Evolutionary conservation across 2,329 filamentous ascomycete genomes (phyloP).

Genomic region (Alternaria arbusti): DNA sequence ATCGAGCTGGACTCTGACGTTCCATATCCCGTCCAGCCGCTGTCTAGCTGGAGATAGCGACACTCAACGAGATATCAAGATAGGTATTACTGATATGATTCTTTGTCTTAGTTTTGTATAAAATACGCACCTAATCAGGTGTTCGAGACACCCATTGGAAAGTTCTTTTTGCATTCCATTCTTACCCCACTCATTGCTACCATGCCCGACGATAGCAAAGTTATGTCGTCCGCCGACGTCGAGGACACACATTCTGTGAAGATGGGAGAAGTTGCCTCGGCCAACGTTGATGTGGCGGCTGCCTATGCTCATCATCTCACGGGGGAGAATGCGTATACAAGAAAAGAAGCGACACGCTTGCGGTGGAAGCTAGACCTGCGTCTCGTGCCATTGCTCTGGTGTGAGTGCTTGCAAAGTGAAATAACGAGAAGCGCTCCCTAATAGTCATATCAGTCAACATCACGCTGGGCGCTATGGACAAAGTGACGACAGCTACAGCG

Average conservation of each 20-base stretch:
- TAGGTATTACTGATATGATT: neutral
- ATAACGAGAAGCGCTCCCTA: neutral
- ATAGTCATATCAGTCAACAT: conserved; percentile 18
- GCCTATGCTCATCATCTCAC: conserved; percentile 34
- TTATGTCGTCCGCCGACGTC: conserved; percentile 1
- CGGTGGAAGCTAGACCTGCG: conserved; percentile 53
- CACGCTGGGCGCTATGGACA: conserved; percentile 24
- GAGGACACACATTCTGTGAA: conserved; percentile 9
- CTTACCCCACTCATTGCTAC: neutral
- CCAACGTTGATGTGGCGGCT: conserved; percentile 31
- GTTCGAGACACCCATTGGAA: neutral
- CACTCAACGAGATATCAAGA: neutral
- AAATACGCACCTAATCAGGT: neutral
- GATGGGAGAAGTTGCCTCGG: conserved; percentile 7
- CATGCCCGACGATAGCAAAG: conserved; percentile 4
- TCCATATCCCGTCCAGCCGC: neutral
- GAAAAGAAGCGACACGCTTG: conserved; percentile 30
- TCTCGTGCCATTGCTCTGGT: conserved; percentile 51
- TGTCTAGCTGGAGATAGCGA: conserved; percentile 3
- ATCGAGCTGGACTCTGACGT: conserved; percentile 1
- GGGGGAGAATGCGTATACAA: conserved; percentile 37
- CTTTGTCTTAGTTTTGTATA: neutral
- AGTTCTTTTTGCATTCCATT: neutral
- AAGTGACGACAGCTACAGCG: conserved; percentile 27
- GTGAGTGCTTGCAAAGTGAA: neutral